A percentile compares a stretch with the other conserved stretches of the same genome.
Evolutionary conservation across 164 flowering plant genomes (phyloP).

Genomic region (Piper longum): DNA sequence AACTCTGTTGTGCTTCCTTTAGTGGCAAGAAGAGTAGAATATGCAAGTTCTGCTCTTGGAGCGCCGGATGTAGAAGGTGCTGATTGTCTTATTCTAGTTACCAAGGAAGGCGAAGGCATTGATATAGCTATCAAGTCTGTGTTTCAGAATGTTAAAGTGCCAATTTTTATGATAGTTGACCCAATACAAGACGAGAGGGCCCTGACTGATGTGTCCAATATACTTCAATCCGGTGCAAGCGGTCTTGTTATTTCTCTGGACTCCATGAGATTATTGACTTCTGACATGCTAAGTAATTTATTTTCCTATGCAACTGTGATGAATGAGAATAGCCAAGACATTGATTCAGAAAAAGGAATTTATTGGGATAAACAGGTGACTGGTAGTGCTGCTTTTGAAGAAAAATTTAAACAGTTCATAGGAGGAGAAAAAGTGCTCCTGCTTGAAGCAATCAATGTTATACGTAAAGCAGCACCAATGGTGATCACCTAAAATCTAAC

Average conservation of each 20-base stretch:
- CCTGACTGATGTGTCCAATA: constrained; percentile 15
- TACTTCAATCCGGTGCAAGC: constrained; percentile 62
- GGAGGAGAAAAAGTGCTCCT: constrained; percentile 53
- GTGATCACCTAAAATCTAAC: constrained; percentile 54
- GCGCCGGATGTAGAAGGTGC: constrained; percentile 86
- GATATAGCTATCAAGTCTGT: constrained; percentile 20
- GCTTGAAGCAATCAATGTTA: constrained; percentile 43
- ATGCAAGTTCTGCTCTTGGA: constrained; percentile 40
- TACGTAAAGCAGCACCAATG: constrained; percentile 89
- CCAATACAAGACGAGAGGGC: constrained; percentile 10
- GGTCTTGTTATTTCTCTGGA: constrained; percentile 57
- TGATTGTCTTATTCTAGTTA: constrained; percentile 54
- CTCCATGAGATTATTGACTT: constrained; percentile 30
- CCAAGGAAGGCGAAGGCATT: constrained; percentile 13
- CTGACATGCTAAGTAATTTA: constrained; percentile 31
- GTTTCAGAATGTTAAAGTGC: constrained; percentile 46
- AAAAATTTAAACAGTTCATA: constrained; percentile 48
- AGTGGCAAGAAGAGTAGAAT: constrained; percentile 60
- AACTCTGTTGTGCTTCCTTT: constrained; percentile 68
- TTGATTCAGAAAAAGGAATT: constrained; percentile 15
- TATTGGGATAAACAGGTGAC: constrained; percentile 19
- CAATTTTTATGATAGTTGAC: constrained; percentile 37
- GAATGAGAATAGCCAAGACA: constrained; percentile 13
- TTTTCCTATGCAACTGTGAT: constrained; percentile 13
- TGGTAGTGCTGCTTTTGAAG: constrained; percentile 44